Evolutionary conservation across 192 early-diverging fungal species (phyloP).

Genomic region (Backusella westeae): DNA sequence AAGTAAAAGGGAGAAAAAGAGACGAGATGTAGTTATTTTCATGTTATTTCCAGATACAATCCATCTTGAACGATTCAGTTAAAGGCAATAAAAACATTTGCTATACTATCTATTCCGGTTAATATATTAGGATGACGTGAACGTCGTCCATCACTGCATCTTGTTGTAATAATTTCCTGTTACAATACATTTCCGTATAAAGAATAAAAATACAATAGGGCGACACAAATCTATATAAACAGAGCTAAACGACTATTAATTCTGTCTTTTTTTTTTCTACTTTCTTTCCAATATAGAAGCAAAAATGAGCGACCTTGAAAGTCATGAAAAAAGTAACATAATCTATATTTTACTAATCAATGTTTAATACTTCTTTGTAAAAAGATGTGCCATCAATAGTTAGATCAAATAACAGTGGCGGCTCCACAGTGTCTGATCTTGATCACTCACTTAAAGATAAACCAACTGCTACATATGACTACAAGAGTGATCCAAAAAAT

Average conservation of each 20-base stretch:
- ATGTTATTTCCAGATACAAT: background rate
- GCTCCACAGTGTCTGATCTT: background rate
- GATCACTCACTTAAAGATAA: background rate
- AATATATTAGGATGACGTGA: background rate
- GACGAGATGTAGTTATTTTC: background rate
- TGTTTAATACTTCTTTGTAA: background rate
- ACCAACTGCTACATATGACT: background rate
- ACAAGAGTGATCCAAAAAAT: conserved; percentile 8
- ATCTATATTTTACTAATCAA: background rate
- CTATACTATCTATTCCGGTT: background rate
- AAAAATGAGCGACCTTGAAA: background rate
- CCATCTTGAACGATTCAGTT: background rate
- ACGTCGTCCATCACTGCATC: background rate
- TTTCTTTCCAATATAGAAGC: background rate
- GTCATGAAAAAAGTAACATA: background rate
- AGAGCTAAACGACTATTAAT: background rate
- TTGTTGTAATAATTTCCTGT: background rate
- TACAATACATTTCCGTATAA: background rate
- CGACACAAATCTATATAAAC: background rate
- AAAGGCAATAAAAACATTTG: background rate
- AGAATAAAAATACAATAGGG: background rate
- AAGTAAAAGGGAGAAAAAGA: background rate
- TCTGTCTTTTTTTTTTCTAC: background rate
- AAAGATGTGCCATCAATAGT: background rate
- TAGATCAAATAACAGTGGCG: background rate